These are phyloP conservation scores for Groenewaldozyma salmanticensis DNA, from an alignment of 805 yeast genomes.

Conservation along the genomic window DNA sequence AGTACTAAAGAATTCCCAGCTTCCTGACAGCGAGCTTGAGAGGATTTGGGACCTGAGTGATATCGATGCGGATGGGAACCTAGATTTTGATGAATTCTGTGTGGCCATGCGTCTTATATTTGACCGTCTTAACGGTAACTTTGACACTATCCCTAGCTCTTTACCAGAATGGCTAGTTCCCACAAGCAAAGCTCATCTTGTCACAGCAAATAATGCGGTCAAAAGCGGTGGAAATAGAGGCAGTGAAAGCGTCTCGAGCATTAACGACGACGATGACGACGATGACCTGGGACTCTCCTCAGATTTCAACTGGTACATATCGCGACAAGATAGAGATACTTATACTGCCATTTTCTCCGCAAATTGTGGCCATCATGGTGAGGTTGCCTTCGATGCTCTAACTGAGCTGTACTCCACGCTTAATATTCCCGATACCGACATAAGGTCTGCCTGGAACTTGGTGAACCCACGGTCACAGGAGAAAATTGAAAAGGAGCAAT, in stretches of 20 bases:
- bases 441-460: constrained; percentile 86
- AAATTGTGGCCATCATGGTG: constrained; percentile 68
- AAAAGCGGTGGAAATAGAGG: constrained; percentile 5
- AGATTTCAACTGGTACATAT: constrained; percentile 92
- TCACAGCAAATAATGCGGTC: constrained; percentile 70
- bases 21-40: constrained; percentile 66
- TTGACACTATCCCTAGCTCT: constrained; percentile 50
- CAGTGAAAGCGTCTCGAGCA: background rate
- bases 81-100: constrained; percentile 97
- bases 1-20: constrained; percentile 80
- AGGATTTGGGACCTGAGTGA: constrained; percentile 82
- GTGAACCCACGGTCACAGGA: constrained; percentile 84
- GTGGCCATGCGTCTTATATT: constrained; percentile 93
- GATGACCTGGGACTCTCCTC: constrained; percentile 56
- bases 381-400: constrained; percentile 66
- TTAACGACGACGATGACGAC: constrained; percentile 33
- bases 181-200: constrained; percentile 71
- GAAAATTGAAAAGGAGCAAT: constrained; percentile 89
- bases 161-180: constrained; percentile 94
- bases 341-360: constrained; percentile 72
- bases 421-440: constrained; percentile 74
- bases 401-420: constrained; percentile 60
- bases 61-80: constrained; percentile 80
- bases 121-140: constrained; percentile 73
- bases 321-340: constrained; percentile 71